Base-by-base conservation (phyloP, 1,284 basidiomycete species). In the Baeospora myosura region DNA sequence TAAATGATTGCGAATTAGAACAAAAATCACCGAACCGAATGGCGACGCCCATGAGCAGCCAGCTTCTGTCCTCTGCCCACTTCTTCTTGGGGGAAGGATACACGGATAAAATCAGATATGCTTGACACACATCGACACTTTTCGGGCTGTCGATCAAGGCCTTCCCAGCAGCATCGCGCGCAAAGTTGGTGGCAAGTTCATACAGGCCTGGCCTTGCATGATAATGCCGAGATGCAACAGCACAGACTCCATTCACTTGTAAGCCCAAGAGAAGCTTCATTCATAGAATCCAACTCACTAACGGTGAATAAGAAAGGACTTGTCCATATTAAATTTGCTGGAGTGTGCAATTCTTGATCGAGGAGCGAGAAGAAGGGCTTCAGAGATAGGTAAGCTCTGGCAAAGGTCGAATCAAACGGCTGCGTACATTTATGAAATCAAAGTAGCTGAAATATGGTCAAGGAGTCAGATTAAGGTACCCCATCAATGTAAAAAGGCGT, bases 221-320 rank as follows among this genome's bases (percentile, higher is more conserved):
- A 47, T 74, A 71, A 50, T 71, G 70, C 21, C 71, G 65, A 21
- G 73, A 71, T 3, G 74, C 68, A 37, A 72, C 63, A 21, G 70
- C 70, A 55, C 70, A 75, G 70, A 40, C 38, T 40, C 7, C 10
- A 21, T 8, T 8, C 16, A 37, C 12, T 11, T 2, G 33, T 34
- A 11, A 12, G 12, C 11, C 21, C 5, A 4, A 11, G 18, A 38
- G 5, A 2, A 21, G n/a, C 12, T n/a, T 12, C 8, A 3, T n/a
- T 5, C 4, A 23, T n/a, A 38, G 11, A 20, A 38, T 31, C 21
- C n/a, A 7, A 28, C 75, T 68, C 49, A 78, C 76, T 65, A 47
- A 74, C 69, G 22, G 76, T 77, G 55, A 78, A 78, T n/a, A 80
- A 60, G 49, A 78, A 77, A 6, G 72, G 71, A 42, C 63, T 67